Conservation (phyloP, 139 green algal genomes). For the Chlamydomonas incerta region DNA sequence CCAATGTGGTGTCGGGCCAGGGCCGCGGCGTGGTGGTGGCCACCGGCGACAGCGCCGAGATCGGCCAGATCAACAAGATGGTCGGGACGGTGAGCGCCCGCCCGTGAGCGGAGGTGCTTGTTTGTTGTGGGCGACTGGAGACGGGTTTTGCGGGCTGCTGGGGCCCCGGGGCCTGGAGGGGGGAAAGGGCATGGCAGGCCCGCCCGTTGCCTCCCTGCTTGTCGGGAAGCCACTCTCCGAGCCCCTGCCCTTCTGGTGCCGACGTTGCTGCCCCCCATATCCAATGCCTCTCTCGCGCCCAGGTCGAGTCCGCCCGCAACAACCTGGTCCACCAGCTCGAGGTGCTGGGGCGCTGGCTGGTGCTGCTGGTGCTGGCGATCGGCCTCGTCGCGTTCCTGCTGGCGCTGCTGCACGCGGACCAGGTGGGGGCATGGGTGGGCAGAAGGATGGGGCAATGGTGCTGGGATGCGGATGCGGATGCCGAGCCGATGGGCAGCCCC, state of each 20-base stretch:
- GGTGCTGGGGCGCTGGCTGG: conserved; percentile 58
- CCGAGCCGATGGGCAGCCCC: no score
- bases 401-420: conserved; percentile 20
- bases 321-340: conserved; percentile 46
- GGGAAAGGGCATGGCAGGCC: no score
- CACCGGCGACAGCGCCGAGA: conserved; percentile 61
- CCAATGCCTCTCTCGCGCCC: neutral
- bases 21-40: conserved; percentile 61
- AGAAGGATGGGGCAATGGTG: no score
- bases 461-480: no score
- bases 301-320: neutral
- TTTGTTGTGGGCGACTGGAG: no score
- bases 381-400: conserved; percentile 56
- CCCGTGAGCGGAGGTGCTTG: no score
- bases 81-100: conserved; percentile 45
- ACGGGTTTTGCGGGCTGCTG: no score
- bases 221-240: neutral
- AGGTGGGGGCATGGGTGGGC: no score
- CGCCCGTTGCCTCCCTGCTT: no score
- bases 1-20: conserved; percentile 60
- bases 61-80: conserved; percentile 60
- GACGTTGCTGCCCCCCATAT: neutral
- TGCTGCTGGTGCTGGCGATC: conserved; percentile 46
- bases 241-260: neutral
- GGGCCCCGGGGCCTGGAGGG: no score